A percentile compares a stretch with the other conserved stretches of the same genome.
These are phyloP conservation scores for Conidiobolus incongruus DNA, from an alignment of 371 early-diverging fungal species.

Conservation along the genomic window DNA sequence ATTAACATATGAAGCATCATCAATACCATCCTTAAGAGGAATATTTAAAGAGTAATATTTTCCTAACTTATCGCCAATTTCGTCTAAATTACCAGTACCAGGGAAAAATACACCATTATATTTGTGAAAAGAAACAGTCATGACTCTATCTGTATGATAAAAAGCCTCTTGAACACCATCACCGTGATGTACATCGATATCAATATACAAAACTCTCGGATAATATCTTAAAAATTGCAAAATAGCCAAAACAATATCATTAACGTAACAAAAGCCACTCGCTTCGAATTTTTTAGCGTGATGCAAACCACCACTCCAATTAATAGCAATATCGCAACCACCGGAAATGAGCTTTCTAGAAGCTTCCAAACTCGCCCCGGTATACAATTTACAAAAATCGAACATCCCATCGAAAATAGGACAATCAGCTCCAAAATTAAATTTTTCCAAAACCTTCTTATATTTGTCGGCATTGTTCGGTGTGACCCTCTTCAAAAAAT, in stretches of 20 bases:
- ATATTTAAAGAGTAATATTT: constrained; percentile 90
- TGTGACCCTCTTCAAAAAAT: constrained; percentile 87
- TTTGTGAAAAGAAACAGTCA: constrained; percentile 86
- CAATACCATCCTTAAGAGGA: constrained; percentile 92
- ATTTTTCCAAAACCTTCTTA: constrained; percentile 36
- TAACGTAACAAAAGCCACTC: too few relatives aligned
- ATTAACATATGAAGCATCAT: constrained; percentile 74
- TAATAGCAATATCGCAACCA: constrained; percentile 49
- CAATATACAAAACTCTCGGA: constrained; percentile 76
- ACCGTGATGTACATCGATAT: constrained; percentile 93
- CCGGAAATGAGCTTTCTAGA: constrained; percentile 54
- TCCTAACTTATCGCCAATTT: constrained; percentile 70
- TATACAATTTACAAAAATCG: constrained; percentile 81
- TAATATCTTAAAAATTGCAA: constrained; percentile 51
- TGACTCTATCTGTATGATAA: constrained; percentile 67
- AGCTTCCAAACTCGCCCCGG: constrained; percentile 72
- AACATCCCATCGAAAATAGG: constrained; percentile 93
- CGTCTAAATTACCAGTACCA: constrained; percentile 72
- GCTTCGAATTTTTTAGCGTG: constrained; percentile 87
- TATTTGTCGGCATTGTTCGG: constrained; percentile 75
- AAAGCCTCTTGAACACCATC: constrained; percentile 95
- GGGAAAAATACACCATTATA: constrained; percentile 89
- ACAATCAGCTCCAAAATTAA: constrained; percentile 82
- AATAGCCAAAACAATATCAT: constrained; percentile 83
- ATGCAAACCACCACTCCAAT: constrained; percentile 91